Evolutionary conservation across 768 basidiomycete species (phyloP).

Genomic region (Agrocybe chaxingu): DNA sequence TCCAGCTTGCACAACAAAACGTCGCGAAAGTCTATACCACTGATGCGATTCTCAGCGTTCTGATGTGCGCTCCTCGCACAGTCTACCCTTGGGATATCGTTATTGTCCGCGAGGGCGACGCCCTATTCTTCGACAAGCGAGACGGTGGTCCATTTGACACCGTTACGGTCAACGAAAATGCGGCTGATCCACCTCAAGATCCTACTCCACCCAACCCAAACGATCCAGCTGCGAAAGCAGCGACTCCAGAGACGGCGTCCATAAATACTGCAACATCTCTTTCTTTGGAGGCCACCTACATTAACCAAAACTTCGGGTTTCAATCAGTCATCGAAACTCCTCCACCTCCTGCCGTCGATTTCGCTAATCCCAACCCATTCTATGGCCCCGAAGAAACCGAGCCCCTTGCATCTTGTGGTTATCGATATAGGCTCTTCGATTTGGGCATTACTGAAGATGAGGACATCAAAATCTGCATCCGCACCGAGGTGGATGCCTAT

Average conservation of each 20-base stretch:
- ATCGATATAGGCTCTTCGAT: slow-evolving; percentile 95
- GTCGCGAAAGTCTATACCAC: slow-evolving; percentile 90
- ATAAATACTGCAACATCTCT: slow-evolving; percentile 94
- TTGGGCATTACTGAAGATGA: slow-evolving; percentile 89
- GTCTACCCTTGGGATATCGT: slow-evolving; percentile 99
- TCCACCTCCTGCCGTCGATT: slow-evolving; percentile 62
- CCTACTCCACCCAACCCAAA: slow-evolving; percentile 75
- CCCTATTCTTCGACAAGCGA: slow-evolving; percentile 95
- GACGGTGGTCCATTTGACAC: slow-evolving; percentile 97
- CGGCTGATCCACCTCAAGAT: slow-evolving; percentile 89
- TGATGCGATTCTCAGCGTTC: slow-evolving; percentile 89
- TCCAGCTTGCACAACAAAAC: slow-evolving; percentile 74
- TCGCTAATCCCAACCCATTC: slow-evolving; percentile 92
- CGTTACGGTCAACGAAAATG: slow-evolving; percentile 98
- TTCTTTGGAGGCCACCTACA: slow-evolving; percentile 96
- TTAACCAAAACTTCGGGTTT: slow-evolving; percentile 98
- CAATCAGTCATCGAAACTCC: slow-evolving; percentile 82
- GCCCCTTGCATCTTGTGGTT: slow-evolving; percentile 93
- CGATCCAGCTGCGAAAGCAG: slow-evolving; percentile 65
- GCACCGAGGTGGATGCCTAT: slow-evolving; percentile 96
- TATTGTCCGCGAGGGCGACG: slow-evolving; percentile 88
- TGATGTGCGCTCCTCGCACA: slow-evolving; percentile 95
- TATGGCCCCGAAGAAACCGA: slow-evolving; percentile 92
- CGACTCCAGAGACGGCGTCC: slow-evolving; percentile 66
- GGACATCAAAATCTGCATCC: slow-evolving; percentile 84